These are phyloP conservation scores for Sporothrix phasma DNA, from an alignment of 2,329 filamentous ascomycete species.

Conservation along the genomic window DNA sequence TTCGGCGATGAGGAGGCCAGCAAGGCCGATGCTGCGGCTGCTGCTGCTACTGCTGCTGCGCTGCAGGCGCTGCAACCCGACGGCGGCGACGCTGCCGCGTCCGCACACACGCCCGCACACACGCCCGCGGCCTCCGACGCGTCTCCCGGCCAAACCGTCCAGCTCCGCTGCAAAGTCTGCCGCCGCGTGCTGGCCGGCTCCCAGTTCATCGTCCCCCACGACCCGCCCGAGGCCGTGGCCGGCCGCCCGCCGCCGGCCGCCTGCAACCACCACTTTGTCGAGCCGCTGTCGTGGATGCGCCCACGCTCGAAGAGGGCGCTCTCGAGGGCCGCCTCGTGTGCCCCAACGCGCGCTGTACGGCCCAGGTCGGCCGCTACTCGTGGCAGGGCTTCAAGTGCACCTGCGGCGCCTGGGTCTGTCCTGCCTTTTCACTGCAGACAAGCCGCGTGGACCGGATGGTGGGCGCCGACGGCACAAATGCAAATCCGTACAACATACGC, in stretches of 20 bases:
- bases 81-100: neutral
- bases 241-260: slow-evolving; percentile 8
- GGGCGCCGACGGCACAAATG: neutral
- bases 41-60: too few species aligned
- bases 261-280: slow-evolving; percentile 84
- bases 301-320: slow-evolving; percentile 67
- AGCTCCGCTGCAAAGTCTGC: slow-evolving; percentile 87
- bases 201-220: slow-evolving; percentile 58
- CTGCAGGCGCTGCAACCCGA: too few species aligned
- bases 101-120: too few species aligned
- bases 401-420: slow-evolving; percentile 83
- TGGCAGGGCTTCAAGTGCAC: slow-evolving; percentile 94
- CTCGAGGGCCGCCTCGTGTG: slow-evolving; percentile 79
- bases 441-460: slow-evolving; percentile 64
- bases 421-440: slow-evolving; percentile 77
- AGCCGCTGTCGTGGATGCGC: slow-evolving; percentile 93
- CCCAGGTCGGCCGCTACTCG: slow-evolving; percentile 83
- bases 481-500: slow-evolving; percentile 37
- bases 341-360: slow-evolving; percentile 65
- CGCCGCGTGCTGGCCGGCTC: slow-evolving; percentile 51
- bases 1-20: slow-evolving; percentile 68
- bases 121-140: too few species aligned
- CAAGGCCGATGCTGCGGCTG: too few species aligned
- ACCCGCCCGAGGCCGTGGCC: slow-evolving; percentile 18
- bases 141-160: slow-evolving; percentile 30